Base-by-base conservation (phyloP, 1,139 yeast genomes). In the Pichia terricola region DNA sequence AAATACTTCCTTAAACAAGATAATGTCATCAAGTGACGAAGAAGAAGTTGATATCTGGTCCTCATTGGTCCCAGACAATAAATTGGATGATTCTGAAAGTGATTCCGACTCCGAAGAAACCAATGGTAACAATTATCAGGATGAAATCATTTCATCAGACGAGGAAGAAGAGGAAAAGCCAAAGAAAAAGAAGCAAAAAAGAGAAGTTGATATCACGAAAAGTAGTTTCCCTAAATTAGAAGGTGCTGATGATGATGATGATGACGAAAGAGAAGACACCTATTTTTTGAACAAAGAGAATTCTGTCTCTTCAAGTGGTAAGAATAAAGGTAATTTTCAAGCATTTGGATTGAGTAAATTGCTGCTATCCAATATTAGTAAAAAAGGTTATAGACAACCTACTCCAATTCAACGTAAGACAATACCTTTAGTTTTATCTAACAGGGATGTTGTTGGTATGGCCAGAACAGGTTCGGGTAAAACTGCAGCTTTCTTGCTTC, bases 401-500 rank as follows among this genome's bases (percentile, higher is more conserved):
- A 94, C 99, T 0, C 98, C 99, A 2, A 94, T 94, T 61, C 99
- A 94, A 66, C 73, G 98, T 51, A 89, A 89, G 60, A 81, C 98
- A 3, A 86, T 94, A 46, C 98, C 98, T 1, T 70, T 88, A 46
- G 81, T 91, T 45, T 69, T 91, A 68, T 89, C 85, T 47, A 82
- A 79, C 48, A 73, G 95, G 58, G 98, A 94, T 66, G 95, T 94
- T 34, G 98, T 94, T 26, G 99, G 97, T 58, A 94, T 94, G 96
- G 99, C 99, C 26, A 76, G 97, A 59, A 94, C 99, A 1, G 99
- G 99, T 57, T 85, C 96, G 32, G 99, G 99, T 70, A 94, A 94
- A 61, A 94, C 99, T 0, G 97, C 97, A 4, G 98, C 98, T 1
- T 94, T 94, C 62, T 77, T 87, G n/a, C 67, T 94, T 46, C 99